Evolutionary conservation across 75 land plant genomes (phyloP), one percentile per base, ranked within the genome.

Genomic region (Pseudotsuga menziesii): DNA sequence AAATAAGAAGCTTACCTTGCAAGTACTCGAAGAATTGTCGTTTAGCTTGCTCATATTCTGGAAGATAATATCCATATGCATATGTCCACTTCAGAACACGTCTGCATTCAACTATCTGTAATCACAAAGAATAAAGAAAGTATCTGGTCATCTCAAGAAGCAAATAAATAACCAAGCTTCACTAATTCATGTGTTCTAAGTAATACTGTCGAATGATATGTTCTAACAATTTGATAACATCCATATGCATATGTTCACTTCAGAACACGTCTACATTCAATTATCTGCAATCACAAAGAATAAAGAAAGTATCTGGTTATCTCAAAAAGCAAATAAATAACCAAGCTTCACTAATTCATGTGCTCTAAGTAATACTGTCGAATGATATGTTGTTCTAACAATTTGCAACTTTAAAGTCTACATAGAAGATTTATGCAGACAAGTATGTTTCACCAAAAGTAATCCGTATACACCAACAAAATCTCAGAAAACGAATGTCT

Each of bases 231-330:
- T n/a, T n/a, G 82, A 77, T 95, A 95, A 60, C 88, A 95, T 0
- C 98, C 98, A 90, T 93, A 95, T 12, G 98, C 96, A 82, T 95
- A 95, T 5, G 98, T 95, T 97, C 98, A 95, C 73, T 95, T 93
- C 57, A 93, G 74, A 54, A 93, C 94, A 8, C 96, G 81, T 26
- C 99, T 89, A 73, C 99, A 96, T 83, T 96, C 99, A 75, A 96
- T 89, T 73, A 96, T 96, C 98, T 96, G 87, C 76, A 76, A 73
- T 41, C 35, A 41, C 26, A 78, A 78, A 44, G 3, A 52, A 78
- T 8, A 57, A 44, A 69, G 72, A 41, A 36, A 39, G 36, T 5
- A n/a, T n/a, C 32, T 9, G 19, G 20, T 20, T 1, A 41, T n/a
- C 23, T 3, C n/a, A n/a, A 39, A 69, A 36, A 80, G 54, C 44